These are phyloP conservation scores for Boletus bicolor DNA, from an alignment of 768 basidiomycete species.

Conservation along the genomic window DNA sequence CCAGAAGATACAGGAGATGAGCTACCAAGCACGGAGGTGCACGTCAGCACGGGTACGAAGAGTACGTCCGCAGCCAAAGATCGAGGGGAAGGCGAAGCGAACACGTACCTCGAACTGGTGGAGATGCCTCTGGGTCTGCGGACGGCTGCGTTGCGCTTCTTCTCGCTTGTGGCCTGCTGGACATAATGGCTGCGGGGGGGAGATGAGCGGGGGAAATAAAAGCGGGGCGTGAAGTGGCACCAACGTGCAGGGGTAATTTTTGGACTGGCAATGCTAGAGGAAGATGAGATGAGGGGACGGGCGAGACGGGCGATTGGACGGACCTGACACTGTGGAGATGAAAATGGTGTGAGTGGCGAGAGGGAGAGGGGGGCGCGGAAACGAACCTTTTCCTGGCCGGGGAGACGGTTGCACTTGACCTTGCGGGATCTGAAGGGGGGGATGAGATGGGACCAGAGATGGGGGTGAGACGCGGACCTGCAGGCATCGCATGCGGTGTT, in stretches of 20 bases:
- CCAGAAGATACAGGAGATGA: constrained; percentile 34
- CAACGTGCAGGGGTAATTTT: constrained; percentile 91
- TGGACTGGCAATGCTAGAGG: constrained; percentile 73
- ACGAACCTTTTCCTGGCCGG: constrained; percentile 77
- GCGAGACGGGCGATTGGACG: constrained; percentile 16
- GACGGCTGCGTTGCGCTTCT: constrained; percentile 60
- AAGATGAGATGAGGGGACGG: constrained; percentile 10
- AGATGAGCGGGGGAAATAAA: constrained; percentile 18
- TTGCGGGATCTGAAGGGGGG: constrained; percentile 61
- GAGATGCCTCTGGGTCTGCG: constrained; percentile 69
- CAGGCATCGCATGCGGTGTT: constrained; percentile 94
- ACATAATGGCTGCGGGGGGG: constrained; percentile 58
- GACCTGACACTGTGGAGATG: constrained; percentile 62
- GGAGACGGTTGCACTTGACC: constrained; percentile 83
- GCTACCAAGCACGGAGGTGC: constrained; percentile 10
- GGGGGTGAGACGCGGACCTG: constrained; percentile 47
- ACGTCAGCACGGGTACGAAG: constrained; percentile 29
- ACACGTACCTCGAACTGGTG: constrained; percentile 44
- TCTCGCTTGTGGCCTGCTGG: constrained; percentile 82
- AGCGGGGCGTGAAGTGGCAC: constrained; percentile 33
- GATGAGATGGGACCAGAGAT: neutral
- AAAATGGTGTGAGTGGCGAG: constrained; percentile 12
- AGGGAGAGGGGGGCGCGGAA: constrained; percentile 11
- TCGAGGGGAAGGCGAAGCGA: neutral
- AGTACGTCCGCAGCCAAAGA: constrained; percentile 24